Evolutionary conservation across 2,329 filamentous ascomycete species (phyloP), one percentile per base, ranked within the genome.

Genomic region (Corniculantispora saksenae): DNA sequence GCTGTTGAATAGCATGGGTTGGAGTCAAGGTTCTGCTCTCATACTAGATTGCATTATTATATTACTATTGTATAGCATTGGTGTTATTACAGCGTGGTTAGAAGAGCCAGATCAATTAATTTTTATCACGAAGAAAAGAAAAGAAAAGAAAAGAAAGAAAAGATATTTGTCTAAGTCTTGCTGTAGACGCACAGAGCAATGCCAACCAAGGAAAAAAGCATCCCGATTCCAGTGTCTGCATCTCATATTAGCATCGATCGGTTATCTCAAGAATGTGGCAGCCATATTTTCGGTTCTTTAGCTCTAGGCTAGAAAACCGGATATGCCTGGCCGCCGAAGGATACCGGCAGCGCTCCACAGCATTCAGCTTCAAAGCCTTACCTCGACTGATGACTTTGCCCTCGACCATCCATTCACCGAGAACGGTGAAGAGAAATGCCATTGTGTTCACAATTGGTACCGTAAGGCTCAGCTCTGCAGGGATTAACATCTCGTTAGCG

Each of bases 361-460:
- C 10, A n/a, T 4, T 43, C 54, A 25, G 25, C 1, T n/a, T 45
- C 23, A 35, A 15, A 17, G 51, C 13, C 85, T 73, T 80, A 93
- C 92, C 87, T 82, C 88, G 85, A 70, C 89, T 91, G 67, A 98
- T 97, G 1, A 94, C 91, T 76, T 97, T 98, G 67, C 88, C 88
- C 72, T 97, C 94, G 1, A 94, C 93, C 83, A 90, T 96, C 93
- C 94, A 98, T 71, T 98, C 94, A 1, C 94, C 94, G 15, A 97
- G 73, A 2, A 97, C 94, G 0, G 94, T 98, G 74, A 97, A 98
- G n/a, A 98, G 78, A 71, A 98, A 98, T 0, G 94, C 94, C 73
- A 97, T 80, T 0, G 93, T 97, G 73, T 98, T 98, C 1, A 94
- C 94, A 68, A 98, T 95, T 1, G 94, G 94, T 1, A 98, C 94